Evolutionary conservation across 805 yeast species (phyloP).

Genomic region (Pichia rugopelliculosa): DNA sequence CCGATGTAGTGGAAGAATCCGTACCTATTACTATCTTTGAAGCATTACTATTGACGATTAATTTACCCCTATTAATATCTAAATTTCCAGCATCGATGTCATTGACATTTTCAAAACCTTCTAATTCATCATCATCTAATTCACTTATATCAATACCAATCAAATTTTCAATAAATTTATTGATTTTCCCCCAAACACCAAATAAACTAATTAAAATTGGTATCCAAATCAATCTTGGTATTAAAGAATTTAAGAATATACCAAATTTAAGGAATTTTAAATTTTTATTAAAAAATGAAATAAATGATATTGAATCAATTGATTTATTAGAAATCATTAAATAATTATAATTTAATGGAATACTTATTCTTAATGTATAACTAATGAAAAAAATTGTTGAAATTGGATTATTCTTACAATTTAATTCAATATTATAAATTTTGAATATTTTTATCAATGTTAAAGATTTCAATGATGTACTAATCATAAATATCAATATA

Average conservation of each 20-base stretch:
- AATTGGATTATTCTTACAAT: slow-evolving; percentile 64
- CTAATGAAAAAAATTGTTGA: slow-evolving; percentile 71
- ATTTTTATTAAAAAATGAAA: slow-evolving; percentile 66
- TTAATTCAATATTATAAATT: slow-evolving; percentile 62
- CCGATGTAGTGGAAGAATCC: not conserved
- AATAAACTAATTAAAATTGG: slow-evolving; percentile 61
- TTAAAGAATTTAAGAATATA: slow-evolving; percentile 58
- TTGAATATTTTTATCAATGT: slow-evolving; percentile 65
- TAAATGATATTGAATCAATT: slow-evolving; percentile 21
- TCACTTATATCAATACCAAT: slow-evolving; percentile 26
- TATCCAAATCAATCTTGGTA: slow-evolving; percentile 69
- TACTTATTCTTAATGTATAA: slow-evolving; percentile 73
- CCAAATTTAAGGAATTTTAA: slow-evolving; percentile 72
- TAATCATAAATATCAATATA: slow-evolving; percentile 49
- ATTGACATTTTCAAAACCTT: slow-evolving; percentile 2
- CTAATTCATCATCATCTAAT: slow-evolving; percentile 26
- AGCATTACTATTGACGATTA: not conserved
- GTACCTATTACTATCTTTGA: not conserved
- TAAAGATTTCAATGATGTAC: slow-evolving; percentile 52
- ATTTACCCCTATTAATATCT: not conserved
- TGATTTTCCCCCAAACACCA: slow-evolving; percentile 59
- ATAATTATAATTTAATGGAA: slow-evolving; percentile 76
- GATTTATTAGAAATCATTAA: slow-evolving; percentile 47
- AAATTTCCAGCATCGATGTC: not conserved
- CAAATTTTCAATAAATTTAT: slow-evolving; percentile 25